A percentile compares a stretch with the other conserved stretches of the same genome.
Evolutionary conservation across 305 asterid species (phyloP).

Genomic region (Fraxinus velutina): DNA sequence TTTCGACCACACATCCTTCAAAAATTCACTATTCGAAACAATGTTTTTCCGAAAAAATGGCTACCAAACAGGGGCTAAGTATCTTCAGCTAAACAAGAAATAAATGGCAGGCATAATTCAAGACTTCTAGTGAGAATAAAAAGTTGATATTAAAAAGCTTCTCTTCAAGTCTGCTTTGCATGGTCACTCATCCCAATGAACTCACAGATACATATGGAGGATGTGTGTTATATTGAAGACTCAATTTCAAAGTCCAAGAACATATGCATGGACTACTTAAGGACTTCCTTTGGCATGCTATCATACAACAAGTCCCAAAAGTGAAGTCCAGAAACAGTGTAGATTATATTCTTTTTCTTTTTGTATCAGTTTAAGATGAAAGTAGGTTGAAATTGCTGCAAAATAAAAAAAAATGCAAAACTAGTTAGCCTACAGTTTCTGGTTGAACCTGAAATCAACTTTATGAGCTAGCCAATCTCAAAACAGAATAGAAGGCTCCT

Average conservation of each 20-base stretch:
- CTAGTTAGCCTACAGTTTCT: not conserved
- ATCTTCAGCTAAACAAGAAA: constrained; percentile 19
- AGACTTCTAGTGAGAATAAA: not conserved
- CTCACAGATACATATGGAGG: not conserved
- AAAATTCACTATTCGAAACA: not conserved
- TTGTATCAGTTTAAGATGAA: not conserved
- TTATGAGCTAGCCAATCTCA: not conserved
- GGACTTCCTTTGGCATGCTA: not conserved
- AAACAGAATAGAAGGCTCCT: not conserved
- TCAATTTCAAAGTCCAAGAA: not conserved
- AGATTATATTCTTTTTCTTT: not conserved
- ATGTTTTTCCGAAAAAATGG: not conserved
- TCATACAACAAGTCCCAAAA: not conserved
- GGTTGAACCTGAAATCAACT: not conserved
- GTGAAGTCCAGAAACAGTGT: constrained; percentile 3
- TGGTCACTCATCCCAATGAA: not conserved
- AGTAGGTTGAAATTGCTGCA: not conserved
- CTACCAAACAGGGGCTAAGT: not conserved
- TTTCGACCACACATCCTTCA: not conserved
- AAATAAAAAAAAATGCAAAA: not conserved
- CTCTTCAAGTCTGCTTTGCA: not conserved
- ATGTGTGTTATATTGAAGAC: not conserved
- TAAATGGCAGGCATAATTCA: not conserved
- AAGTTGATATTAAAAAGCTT: not conserved
- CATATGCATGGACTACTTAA: not conserved